Evolutionary conservation across 2,329 filamentous ascomycete species (phyloP).

Genomic region (Daldinia sp.): DNA sequence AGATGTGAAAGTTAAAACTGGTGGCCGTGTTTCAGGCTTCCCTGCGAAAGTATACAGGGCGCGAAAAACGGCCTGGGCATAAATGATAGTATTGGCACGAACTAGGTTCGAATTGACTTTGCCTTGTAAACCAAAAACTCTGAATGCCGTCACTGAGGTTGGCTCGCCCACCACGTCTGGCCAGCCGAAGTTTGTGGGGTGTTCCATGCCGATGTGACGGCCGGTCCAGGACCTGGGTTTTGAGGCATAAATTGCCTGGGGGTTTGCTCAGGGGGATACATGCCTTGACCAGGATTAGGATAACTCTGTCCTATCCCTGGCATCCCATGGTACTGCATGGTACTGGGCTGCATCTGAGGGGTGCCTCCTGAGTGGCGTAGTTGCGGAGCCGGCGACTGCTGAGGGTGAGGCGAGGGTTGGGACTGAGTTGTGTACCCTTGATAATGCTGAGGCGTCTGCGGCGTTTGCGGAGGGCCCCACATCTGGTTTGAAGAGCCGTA

Average conservation of each 20-base stretch:
- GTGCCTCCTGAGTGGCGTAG: slow-evolving; percentile 67
- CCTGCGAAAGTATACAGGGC: slow-evolving; percentile 18
- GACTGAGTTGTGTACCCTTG: slow-evolving; percentile 66
- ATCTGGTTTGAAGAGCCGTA: slow-evolving; percentile 72
- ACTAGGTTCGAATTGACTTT: neutral
- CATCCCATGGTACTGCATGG: slow-evolving; percentile 73
- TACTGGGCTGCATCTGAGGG: slow-evolving; percentile 67
- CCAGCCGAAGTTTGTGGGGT: slow-evolving; percentile 73
- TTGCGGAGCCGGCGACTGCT: slow-evolving; percentile 70
- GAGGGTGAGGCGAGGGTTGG: slow-evolving; percentile 62
- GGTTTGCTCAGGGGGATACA: slow-evolving; percentile 73
- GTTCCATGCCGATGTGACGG: slow-evolving; percentile 66
- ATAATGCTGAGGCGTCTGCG: slow-evolving; percentile 71
- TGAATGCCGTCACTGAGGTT: slow-evolving; percentile 56
- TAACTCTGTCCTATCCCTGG: slow-evolving; percentile 70
- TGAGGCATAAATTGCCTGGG: slow-evolving; percentile 77
- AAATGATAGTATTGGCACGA: slow-evolving; percentile 12
- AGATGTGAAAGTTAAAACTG: slow-evolving; percentile 19
- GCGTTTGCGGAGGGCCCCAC: slow-evolving; percentile 71
- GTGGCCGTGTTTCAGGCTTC: slow-evolving; percentile 13
- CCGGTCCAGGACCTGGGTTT: slow-evolving; percentile 63
- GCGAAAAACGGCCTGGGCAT: slow-evolving; percentile 12
- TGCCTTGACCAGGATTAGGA: slow-evolving; percentile 65
- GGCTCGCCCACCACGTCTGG: slow-evolving; percentile 66
- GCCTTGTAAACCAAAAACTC: slow-evolving; percentile 1